phyloP scores from a whole-genome alignment of 139 green algal genomes.

The Klebsormidium nitens region DNA sequence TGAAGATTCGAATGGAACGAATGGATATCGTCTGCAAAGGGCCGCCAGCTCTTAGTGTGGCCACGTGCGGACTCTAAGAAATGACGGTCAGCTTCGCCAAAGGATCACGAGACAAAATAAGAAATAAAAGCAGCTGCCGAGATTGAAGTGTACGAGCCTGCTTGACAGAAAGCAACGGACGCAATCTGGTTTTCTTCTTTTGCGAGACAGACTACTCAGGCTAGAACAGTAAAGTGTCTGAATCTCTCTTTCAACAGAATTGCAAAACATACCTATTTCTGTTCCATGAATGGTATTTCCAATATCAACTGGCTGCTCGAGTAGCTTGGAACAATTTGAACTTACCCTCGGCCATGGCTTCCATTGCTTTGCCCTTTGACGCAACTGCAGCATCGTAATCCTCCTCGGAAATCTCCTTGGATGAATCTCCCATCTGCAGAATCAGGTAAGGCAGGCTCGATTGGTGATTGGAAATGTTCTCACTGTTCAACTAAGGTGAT shows the following conservation, averaged over 20 bases:
- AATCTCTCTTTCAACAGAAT: no score
- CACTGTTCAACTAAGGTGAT: neutral
- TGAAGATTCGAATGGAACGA: no score
- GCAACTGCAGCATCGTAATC: slow-evolving; percentile 2
- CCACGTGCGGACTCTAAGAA: neutral
- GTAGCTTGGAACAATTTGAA: no score
- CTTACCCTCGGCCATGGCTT: slow-evolving; percentile 27
- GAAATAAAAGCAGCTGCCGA: neutral
- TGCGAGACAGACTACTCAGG: no score
- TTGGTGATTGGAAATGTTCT: neutral
- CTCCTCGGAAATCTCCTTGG: slow-evolving; percentile 25
- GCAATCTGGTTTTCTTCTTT: no score
- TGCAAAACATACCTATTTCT: no score
- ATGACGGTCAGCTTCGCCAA: neutral
- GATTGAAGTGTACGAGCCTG: neutral
- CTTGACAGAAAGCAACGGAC: no score
- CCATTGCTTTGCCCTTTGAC: slow-evolving; percentile 20
- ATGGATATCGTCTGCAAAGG: no score
- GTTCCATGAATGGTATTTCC: no score
- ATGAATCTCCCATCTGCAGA: slow-evolving; percentile 27
- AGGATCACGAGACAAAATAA: neutral
- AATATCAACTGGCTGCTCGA: no score
- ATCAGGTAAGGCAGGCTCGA: neutral
- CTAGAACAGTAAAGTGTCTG: no score
- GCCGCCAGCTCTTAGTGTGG: no score